Conservation (phyloP, 2,329 filamentous ascomycete species). For the Fusarium transvaalense region DNA sequence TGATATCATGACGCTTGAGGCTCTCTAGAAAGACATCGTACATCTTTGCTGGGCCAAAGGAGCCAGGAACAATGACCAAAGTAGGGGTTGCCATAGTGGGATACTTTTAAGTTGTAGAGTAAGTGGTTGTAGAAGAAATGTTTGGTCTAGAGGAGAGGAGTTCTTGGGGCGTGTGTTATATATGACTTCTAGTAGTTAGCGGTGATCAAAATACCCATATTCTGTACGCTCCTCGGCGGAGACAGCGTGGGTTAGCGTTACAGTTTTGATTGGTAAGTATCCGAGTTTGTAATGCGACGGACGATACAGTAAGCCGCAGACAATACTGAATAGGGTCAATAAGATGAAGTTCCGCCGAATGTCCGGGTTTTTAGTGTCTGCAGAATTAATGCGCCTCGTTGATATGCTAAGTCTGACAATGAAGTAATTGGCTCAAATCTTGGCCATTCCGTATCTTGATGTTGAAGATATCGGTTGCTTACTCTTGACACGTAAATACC, state of each 20-base stretch:
- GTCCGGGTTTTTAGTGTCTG: not conserved
- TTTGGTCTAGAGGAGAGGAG: rapidly evolving
- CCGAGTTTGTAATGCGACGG: not conserved
- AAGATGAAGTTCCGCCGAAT: not conserved
- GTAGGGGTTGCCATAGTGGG: not conserved
- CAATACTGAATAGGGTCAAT: not conserved
- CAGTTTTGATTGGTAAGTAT: not conserved
- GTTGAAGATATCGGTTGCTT: not conserved
- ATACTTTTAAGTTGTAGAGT: not conserved
- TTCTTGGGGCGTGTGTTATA: not conserved
- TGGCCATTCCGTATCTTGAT: too few species aligned
- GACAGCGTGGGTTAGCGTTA: not conserved
- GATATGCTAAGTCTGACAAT: not conserved
- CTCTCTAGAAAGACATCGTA: conserved; percentile 19
- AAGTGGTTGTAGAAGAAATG: not conserved
- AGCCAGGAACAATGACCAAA: conserved; percentile 22
- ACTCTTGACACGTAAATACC: not conserved
- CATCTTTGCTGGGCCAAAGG: conserved; percentile 14
- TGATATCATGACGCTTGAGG: conserved; percentile 2
- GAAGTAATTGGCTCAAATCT: too few species aligned
- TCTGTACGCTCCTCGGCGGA: not conserved
- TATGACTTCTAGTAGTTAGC: not conserved
- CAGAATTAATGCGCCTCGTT: not conserved
- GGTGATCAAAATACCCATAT: not conserved
- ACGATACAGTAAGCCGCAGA: not conserved